phyloP scores from a whole-genome alignment of 176 grass and related monocot genomes.

The Pharus latifolius region DNA sequence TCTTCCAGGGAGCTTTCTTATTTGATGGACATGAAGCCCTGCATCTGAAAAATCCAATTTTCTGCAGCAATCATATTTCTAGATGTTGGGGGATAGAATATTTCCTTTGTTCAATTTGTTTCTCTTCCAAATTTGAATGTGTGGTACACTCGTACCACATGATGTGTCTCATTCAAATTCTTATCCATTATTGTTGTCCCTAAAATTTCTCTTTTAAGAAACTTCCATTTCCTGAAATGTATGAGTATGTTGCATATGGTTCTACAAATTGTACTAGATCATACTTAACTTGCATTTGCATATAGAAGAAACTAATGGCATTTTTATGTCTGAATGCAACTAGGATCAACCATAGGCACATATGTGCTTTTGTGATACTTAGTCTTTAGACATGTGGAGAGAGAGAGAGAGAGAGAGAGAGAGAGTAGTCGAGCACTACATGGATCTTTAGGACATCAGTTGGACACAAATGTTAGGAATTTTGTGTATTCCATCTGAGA shows the following conservation, averaged over 20 bases:
- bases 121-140: slow-evolving; percentile 5
- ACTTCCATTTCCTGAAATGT: neutral
- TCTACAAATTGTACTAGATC: neutral
- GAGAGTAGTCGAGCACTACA: no score
- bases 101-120: slow-evolving; percentile 24
- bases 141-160: slow-evolving; percentile 8
- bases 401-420: no score
- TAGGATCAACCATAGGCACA: neutral
- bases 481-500: no score
- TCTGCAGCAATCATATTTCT: slow-evolving; percentile 12
- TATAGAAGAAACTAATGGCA: neutral
- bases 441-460: neutral
- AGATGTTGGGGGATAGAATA: slow-evolving; percentile 17
- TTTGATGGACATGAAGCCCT: slow-evolving; percentile 22
- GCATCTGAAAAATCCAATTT: slow-evolving; percentile 19
- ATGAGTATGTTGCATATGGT: neutral
- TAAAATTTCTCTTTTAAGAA: slow-evolving; percentile 19
- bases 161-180: neutral
- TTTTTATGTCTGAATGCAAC: neutral
- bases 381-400: neutral
- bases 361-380: neutral
- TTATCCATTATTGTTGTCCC: neutral
- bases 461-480: no score
- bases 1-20: neutral
- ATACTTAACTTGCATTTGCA: neutral